These are phyloP conservation scores for Vaccinium macrocarpon DNA, from an alignment of 148 eudicot genomes.

Conservation along the genomic window DNA sequence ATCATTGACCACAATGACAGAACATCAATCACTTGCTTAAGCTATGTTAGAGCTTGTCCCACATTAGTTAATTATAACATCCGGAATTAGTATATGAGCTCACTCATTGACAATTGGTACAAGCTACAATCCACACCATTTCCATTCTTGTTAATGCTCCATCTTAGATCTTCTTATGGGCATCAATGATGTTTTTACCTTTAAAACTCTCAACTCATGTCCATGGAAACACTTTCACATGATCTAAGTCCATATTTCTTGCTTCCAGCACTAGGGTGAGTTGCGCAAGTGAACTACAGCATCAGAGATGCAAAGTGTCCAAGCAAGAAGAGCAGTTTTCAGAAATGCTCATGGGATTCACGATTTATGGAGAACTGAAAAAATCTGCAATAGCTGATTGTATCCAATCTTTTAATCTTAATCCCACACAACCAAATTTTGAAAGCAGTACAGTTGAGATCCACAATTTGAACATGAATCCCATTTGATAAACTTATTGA, in stretches of 20 bases:
- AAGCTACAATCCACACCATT: background rate
- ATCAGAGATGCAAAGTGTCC: background rate
- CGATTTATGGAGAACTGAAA: background rate
- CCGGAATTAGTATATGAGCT: no score
- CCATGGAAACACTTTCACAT: background rate
- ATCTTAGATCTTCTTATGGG: background rate
- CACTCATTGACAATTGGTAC: no score
- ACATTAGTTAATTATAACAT: no score
- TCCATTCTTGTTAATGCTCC: background rate
- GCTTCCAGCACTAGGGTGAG: background rate
- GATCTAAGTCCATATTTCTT: background rate
- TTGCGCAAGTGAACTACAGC: background rate
- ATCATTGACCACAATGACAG: background rate
- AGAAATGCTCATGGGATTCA: background rate
- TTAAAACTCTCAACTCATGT: background rate
- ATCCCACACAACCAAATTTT: background rate
- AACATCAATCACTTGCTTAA: background rate
- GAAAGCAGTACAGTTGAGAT: background rate
- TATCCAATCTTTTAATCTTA: background rate
- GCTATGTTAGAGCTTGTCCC: background rate
- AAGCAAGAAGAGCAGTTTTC: background rate
- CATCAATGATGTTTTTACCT: background rate
- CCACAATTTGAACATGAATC: background rate
- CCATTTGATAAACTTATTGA: background rate
- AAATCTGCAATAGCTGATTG: background rate